Evolutionary conservation across 2,329 filamentous ascomycete genomes (phyloP).

Genomic region (Pestalotiopsis sp.): DNA sequence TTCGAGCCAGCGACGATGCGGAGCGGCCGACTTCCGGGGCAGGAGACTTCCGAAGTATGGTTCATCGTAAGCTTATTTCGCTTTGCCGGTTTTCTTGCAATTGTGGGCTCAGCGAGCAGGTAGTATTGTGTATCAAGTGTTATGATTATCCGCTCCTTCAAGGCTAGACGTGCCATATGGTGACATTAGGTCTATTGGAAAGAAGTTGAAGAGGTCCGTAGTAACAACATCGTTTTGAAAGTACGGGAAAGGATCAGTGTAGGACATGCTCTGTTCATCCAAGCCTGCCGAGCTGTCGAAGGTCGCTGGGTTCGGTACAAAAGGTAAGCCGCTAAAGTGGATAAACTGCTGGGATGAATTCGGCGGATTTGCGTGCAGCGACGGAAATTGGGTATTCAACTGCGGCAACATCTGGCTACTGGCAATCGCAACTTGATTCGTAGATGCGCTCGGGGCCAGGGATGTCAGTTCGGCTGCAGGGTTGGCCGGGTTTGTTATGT

Average conservation of each 20-base stretch:
- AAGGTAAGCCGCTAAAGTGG: neutral
- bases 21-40: neutral
- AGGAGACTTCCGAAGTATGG: neutral
- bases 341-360: slow-evolving; percentile 1
- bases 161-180: slow-evolving; percentile 3
- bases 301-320: neutral
- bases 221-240: slow-evolving; percentile 6
- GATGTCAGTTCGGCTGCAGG: slow-evolving; percentile 11
- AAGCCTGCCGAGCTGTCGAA: neutral
- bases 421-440: neutral
- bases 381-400: slow-evolving; percentile 22
- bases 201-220: slow-evolving; percentile 7
- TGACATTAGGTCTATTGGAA: slow-evolving; percentile 1
- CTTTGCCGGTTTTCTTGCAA: neutral
- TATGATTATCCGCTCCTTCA: neutral
- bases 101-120: neutral
- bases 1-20: neutral
- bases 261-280: neutral
- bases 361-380: slow-evolving; percentile 9
- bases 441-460: neutral
- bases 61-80: neutral
- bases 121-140: neutral
- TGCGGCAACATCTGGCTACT: slow-evolving; percentile 3
- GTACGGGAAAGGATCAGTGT: neutral
- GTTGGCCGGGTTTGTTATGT: slow-evolving; percentile 9